Base-by-base conservation (phyloP, 768 basidiomycete genomes). In the Tricholoma matsutake region DNA sequence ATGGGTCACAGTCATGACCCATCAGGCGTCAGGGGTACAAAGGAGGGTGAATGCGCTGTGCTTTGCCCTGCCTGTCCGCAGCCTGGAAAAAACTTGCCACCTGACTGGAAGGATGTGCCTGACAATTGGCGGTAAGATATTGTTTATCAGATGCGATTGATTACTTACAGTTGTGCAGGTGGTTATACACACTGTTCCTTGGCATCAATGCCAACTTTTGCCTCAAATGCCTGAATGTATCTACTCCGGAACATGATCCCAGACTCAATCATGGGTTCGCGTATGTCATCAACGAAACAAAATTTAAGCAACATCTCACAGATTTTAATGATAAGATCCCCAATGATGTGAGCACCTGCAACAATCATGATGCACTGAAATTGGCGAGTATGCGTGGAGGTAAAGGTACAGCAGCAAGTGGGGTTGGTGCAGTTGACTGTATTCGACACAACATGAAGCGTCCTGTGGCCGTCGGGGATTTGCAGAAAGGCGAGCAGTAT, bases 1-100 rank as follows among this genome's bases (percentile, higher is more conserved):
- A 65, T 59, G 2, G 69, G 65, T 10, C 28, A 64, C 2, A 66
- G 60, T 8, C 64, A 70, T 54, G 67, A 64, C 13, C 37, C 61
- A 4, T 25, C 3, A 2, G 70, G 71, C 9, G 54, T 67, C 5
- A 32, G 14, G 2, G 58, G 22, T 4, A 71, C 68, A 2, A 31
- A 61, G 41, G 25, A 22, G 1, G 68, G 70, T 0, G 65, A 70
- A 45, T 63, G 65, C 16, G 72, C 70, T 1, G 57, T 74, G 4
- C n/a, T 64, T 28, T 74, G 73, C 51, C 69, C 68, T 9, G 67
- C 67, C n/a, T n/a, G n/a, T n/a, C n/a, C n/a, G n/a, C n/a, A n/a
- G n/a, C n/a, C n/a, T n/a, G n/a, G n/a, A n/a, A 68, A 62, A 22
- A 73, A 74, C 56, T 32, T 73, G 11, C 69, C 65, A 4, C 28